These are phyloP conservation scores for Citropsis articulata DNA, from an alignment of 345 rosid genomes.

Conservation along the genomic window DNA sequence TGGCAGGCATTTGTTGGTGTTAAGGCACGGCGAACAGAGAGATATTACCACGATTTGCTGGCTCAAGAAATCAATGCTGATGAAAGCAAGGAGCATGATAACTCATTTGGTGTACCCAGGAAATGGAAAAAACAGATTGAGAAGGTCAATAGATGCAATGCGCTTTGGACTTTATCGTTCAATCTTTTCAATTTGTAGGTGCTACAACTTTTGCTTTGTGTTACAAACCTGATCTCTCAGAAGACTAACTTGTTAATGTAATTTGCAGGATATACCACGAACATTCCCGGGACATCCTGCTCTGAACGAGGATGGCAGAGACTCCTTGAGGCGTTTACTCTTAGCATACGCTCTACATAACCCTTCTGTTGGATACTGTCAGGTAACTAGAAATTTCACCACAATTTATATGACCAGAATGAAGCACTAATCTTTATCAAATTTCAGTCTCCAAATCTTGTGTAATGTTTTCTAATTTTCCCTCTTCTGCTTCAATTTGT, in stretches of 20 bases:
- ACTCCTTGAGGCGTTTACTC: slow-evolving; percentile 85
- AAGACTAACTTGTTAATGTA: slow-evolving; percentile 31
- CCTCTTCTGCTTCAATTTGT: neutral
- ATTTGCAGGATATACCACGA: slow-evolving; percentile 81
- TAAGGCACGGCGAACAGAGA: slow-evolving; percentile 69
- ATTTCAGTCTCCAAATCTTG: neutral
- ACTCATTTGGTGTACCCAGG: slow-evolving; percentile 39
- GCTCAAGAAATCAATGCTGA: slow-evolving; percentile 48
- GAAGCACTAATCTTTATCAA: neutral
- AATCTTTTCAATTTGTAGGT: slow-evolving; percentile 56
- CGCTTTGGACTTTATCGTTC: slow-evolving; percentile 47
- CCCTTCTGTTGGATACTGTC: slow-evolving; percentile 97
- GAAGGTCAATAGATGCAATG: slow-evolving; percentile 81
- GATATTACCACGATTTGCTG: slow-evolving; percentile 75
- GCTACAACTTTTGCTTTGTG: slow-evolving; percentile 39
- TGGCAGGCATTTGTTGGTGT: slow-evolving; percentile 99
- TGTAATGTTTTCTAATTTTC: neutral
- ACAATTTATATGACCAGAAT: neutral
- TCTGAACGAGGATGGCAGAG: slow-evolving; percentile 78
- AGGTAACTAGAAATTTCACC: slow-evolving; percentile 47
- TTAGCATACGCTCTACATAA: slow-evolving; percentile 90
- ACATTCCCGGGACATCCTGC: slow-evolving; percentile 99
- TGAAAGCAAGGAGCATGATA: slow-evolving; percentile 37
- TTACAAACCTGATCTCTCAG: slow-evolving; percentile 30
- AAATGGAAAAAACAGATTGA: slow-evolving; percentile 93